Evolutionary conservation across 2,329 filamentous ascomycete genomes (phyloP), one percentile per base, ranked within the genome.

Genomic region (Rutstroemia sp.): DNA sequence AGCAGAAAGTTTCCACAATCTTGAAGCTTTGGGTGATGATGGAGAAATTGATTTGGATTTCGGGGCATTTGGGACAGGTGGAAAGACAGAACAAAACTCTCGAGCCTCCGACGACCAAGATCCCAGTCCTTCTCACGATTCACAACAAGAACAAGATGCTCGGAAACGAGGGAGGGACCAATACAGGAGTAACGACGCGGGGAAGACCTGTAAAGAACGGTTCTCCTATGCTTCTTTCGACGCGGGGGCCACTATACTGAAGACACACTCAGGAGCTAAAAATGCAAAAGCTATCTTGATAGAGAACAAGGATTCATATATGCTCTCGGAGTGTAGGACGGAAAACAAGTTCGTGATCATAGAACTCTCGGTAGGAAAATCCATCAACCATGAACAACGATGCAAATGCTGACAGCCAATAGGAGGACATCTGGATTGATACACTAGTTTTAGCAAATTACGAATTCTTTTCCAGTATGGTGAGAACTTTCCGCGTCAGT

Each of bases 161-260:
- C 67, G 65, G 56, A 62, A 41, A 55, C 64, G 57, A 49, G 62
- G 41, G 44, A 67, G 58, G 25, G 67, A 67, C n/a, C 62, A 65
- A 47, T 64, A 83, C 59, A 81, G 90, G 39, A 91, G 88, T 68
- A 96, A 95, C 71, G 92, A 97, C 71, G 94, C 94, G 4, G 94
- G 94, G 7, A 96, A 90, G 71, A 99, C 94, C 0, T 96, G 92
- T 79, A 97, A 97, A 72, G 94, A 97, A 72, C 81, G 94, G 46
- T 96, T 96, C 72, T 97, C 95, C 54, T 99, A 95, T 73, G 91
- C 94, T 6, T 97, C 92, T 0, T 97, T 97, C 67, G 94, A 99
- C 71, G 95, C 91, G 59, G 94, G 94, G 10, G 94, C 94, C 12
- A 96, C 90, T 0, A 83, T 97, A 27, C 77, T 96, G 60, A 97